phyloP scores from a whole-genome alignment of 768 basidiomycete species.

The Phylloporus sp. region DNA sequence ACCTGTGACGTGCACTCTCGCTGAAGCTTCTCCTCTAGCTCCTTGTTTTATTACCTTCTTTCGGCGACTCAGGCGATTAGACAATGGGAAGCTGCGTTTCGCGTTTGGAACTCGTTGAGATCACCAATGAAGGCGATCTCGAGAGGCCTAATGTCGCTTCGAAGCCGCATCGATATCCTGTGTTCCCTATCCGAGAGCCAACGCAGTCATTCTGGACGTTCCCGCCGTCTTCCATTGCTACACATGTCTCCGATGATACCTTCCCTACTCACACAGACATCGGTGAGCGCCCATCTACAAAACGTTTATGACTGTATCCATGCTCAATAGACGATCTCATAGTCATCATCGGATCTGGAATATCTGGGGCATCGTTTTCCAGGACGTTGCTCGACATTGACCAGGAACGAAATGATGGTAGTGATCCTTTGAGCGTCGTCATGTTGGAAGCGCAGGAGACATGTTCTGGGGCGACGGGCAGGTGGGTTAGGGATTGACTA shows the following conservation, averaged over 20 bases:
- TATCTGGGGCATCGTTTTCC: slow-evolving; percentile 42
- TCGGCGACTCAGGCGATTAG: background rate
- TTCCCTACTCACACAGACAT: slow-evolving; percentile 55
- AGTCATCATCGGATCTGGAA: slow-evolving; percentile 52
- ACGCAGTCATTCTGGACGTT: slow-evolving; percentile 61
- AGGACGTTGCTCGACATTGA: slow-evolving; percentile 34
- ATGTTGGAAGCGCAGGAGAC: slow-evolving; percentile 59
- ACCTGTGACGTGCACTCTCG: background rate
- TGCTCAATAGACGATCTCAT: slow-evolving; percentile 3
- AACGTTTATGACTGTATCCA: background rate
- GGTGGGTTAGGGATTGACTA: slow-evolving; percentile 28
- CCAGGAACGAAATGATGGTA: slow-evolving; percentile 17
- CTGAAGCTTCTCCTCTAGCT: background rate
- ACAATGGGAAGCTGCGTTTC: slow-evolving; percentile 28
- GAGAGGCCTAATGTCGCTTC: slow-evolving; percentile 1
- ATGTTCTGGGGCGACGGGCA: slow-evolving; percentile 50
- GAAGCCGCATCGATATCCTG: slow-evolving; percentile 18
- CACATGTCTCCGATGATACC: slow-evolving; percentile 16
- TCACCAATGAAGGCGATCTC: background rate
- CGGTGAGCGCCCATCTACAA: slow-evolving; percentile 21
- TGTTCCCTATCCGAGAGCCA: slow-evolving; percentile 51
- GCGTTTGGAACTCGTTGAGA: slow-evolving; percentile 2
- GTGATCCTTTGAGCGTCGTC: slow-evolving; percentile 34
- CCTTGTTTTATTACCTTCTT: background rate
- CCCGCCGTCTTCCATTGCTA: slow-evolving; percentile 46